Percentiles rank a stretch among this genome's conserved stretches.
These are phyloP conservation scores for Groenewaldozyma auringiensis DNA, from an alignment of 1,139 yeast genomes.

Conservation along the genomic window DNA sequence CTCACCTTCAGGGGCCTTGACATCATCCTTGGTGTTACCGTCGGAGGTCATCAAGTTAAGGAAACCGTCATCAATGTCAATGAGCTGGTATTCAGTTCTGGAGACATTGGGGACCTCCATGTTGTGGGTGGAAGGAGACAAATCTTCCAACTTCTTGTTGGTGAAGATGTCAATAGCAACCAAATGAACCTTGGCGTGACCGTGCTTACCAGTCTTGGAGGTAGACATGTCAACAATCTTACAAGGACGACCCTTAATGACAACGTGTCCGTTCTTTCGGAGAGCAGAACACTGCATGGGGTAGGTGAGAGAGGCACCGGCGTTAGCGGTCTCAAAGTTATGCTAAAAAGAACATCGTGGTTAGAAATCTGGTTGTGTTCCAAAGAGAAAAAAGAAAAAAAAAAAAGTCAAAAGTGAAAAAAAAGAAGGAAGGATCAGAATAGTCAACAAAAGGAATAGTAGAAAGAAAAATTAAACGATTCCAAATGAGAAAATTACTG, in stretches of 20 bases:
- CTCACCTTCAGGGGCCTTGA: conserved; percentile 96
- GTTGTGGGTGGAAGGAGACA: conserved; percentile 99
- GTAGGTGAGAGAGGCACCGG: conserved; percentile 98
- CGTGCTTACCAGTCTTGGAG: conserved; percentile 99
- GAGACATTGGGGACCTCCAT: conserved; percentile 98
- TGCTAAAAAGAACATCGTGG: conserved; percentile 48
- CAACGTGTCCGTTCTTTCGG: conserved; percentile 99
- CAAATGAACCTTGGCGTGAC: conserved; percentile 99
- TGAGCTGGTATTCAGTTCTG: conserved; percentile 94
- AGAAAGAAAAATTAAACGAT: too few relatives aligned
- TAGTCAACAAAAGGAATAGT: too few relatives aligned
- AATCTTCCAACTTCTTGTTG: conserved; percentile 98
- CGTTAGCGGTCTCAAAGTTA: conserved; percentile 95
- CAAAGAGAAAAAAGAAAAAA: conserved; percentile 6
- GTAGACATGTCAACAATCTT: conserved; percentile 99
- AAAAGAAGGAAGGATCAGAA: too few relatives aligned
- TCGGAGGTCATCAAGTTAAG: conserved; percentile 93
- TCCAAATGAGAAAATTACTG: too few relatives aligned
- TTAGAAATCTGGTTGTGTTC: not conserved
- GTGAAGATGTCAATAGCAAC: conserved; percentile 99
- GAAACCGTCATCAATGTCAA: conserved; percentile 98
- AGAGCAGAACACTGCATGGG: conserved; percentile 99
- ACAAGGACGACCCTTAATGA: conserved; percentile 98
- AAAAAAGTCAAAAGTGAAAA: conserved; percentile 6
- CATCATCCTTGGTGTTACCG: conserved; percentile 99